Base-by-base conservation (phyloP, 1,284 basidiomycete species). In the Schizophyllum amplum region DNA sequence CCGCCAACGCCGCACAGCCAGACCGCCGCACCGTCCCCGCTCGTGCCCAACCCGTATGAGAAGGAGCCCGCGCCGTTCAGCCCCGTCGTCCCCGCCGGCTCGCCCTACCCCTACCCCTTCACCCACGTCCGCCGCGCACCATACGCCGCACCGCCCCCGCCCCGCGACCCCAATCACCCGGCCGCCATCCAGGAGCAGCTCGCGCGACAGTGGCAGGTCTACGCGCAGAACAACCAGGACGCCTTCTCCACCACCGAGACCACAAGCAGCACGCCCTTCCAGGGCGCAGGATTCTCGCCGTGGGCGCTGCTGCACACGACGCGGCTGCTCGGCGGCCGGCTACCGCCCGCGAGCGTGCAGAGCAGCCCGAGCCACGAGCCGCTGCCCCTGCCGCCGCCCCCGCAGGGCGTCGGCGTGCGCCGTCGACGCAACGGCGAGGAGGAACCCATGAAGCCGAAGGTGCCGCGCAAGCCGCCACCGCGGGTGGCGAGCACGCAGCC, bases 401-500 rank as follows among this genome's bases (percentile, higher is more conserved):
- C 78, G 61, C 63, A 66, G 63, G 24, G 24, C 13, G 65, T 75
- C 59, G 66, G 75, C 4, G 57, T 68, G 48, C 68, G 69, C 57
- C 75, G 71, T 62, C 71, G 66, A 56, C 62, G 53, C 49, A 24
- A 62, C 63, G 27, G 61, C 58, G 58, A 56, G 53, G 47, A 64
- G 49, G 53, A 64, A 61, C 55, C 62, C 51, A 64, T 64, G 59
- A 66, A 68, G 55, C 33, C 33, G 33, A 65, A 67, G 57, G 42
- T 62, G 47, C 62, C 64, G 48, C 68, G 79, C 53, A 81, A 81
- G 65, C 81, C 81, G 1, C 87, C 87, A 1, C 85, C 85, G 15
- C 75, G 88, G 7, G 87, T 90, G 7, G 85, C 88, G 62, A 90
- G 87, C 63, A 90, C 88, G 0, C 86, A 90, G 64, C 87, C 88